A percentile compares a stretch with the other conserved stretches of the same genome.
Evolutionary conservation across 345 rosid genomes (phyloP).

Genomic region (Citrus medica): DNA sequence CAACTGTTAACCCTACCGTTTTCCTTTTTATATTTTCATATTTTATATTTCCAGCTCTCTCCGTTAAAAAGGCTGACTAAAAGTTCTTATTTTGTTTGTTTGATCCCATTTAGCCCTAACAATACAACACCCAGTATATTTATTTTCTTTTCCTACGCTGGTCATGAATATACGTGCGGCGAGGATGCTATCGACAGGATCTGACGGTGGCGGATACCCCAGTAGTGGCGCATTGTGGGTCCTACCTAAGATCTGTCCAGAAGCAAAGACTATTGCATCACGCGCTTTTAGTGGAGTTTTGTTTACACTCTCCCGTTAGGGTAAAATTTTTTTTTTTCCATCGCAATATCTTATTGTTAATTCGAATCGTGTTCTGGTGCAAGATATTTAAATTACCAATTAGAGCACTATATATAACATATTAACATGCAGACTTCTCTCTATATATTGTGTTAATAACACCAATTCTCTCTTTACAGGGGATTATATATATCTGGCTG

Average conservation of each 20-base stretch:
- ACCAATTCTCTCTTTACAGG: no score
- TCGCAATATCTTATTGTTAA: no score
- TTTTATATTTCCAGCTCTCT: not conserved
- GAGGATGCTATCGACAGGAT: conserved; percentile 43
- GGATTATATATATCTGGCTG: no score
- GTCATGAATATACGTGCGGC: conserved; percentile 32
- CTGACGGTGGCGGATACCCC: conserved; percentile 46
- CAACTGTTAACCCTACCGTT: conserved; percentile 25
- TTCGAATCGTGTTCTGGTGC: no score
- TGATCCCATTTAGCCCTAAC: conserved; percentile 30
- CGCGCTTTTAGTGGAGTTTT: conserved; percentile 13
- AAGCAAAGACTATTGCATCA: conserved; percentile 1
- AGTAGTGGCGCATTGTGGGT: conserved; percentile 26
- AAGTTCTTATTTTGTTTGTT: not conserved
- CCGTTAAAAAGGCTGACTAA: conserved; percentile 23
- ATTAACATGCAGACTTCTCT: no score
- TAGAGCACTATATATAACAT: no score
- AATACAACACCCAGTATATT: not conserved
- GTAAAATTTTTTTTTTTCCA: not conserved
- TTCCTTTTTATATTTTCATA: not conserved
- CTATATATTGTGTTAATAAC: no score
- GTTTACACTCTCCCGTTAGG: not conserved
- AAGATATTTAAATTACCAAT: no score
- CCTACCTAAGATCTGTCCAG: conserved; percentile 38
- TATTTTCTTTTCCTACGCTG: not conserved